Conservation (phyloP, 2,329 filamentous ascomycete genomes). For the Fusarium nematophilum region DNA sequence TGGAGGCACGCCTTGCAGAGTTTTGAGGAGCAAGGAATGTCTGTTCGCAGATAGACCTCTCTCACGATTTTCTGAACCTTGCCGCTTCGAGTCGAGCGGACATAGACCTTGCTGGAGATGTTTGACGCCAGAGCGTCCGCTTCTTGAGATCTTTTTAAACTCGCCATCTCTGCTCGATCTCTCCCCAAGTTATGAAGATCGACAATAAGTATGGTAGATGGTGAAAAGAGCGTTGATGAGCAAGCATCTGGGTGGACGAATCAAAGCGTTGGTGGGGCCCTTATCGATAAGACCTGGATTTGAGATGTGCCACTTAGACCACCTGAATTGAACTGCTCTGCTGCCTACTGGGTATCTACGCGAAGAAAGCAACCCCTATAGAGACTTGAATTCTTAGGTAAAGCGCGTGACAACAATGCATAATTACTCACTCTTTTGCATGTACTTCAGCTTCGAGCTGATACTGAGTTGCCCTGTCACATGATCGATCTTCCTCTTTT, state of each 20-base stretch:
- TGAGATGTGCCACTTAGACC: background rate
- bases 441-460: no score
- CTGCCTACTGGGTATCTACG: no score
- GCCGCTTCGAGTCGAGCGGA: constrained; percentile 92
- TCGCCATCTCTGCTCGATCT: constrained; percentile 64
- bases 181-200: constrained; percentile 3
- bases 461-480: no score
- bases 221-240: constrained; percentile 36
- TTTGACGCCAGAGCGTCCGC: constrained; percentile 71
- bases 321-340: no score
- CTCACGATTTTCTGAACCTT: constrained; percentile 99
- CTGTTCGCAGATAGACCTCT: constrained; percentile 93
- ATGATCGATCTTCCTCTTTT: no score
- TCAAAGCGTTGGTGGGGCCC: constrained; percentile 39
- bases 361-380: no score
- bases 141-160: constrained; percentile 69
- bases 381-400: no score
- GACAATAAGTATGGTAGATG: constrained; percentile 23
- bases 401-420: no score
- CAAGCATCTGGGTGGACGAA: no score
- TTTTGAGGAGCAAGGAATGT: constrained; percentile 96
- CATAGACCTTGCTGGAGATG: constrained; percentile 95
- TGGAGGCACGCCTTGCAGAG: constrained; percentile 82
- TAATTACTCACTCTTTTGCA: no score
- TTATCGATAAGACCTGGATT: constrained; percentile 46